phyloP scores from a whole-genome alignment of 495 filamentous ascomycete genomes.

The Aspergillus sclerotioniger region DNA sequence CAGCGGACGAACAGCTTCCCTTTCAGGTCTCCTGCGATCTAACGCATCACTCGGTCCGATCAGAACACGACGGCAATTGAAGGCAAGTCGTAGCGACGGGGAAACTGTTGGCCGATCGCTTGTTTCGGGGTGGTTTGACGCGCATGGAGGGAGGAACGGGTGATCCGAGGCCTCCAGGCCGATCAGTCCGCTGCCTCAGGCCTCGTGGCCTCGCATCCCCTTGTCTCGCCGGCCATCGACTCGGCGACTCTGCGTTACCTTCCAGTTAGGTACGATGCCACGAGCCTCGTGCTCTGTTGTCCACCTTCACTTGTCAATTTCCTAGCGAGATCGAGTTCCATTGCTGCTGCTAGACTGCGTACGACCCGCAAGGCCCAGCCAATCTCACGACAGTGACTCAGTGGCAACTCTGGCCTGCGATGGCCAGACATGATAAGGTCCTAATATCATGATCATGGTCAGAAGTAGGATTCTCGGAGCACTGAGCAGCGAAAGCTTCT shows the following conservation, averaged over 20 bases:
- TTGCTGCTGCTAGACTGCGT: background rate
- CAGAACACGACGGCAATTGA: background rate
- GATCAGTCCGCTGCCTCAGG: background rate
- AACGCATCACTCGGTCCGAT: no score
- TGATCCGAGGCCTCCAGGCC: background rate
- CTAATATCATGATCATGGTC: background rate
- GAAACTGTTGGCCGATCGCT: background rate
- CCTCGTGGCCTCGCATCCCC: background rate
- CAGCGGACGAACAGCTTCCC: no score
- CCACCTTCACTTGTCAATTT: background rate
- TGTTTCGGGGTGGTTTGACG: background rate
- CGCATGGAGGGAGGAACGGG: background rate
- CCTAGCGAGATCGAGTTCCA: background rate
- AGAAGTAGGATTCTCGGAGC: background rate
- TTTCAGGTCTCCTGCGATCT: no score
- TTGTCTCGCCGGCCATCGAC: no score
- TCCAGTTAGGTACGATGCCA: background rate
- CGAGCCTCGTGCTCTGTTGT: background rate
- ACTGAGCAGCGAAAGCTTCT: background rate
- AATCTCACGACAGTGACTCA: no score
- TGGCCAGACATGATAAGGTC: no score
- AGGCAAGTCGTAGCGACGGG: background rate
- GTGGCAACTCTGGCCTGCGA: no score
- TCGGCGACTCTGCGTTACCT: background rate
- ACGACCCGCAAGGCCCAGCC: background rate